A percentile compares a stretch with the other conserved stretches of the same genome.
Evolutionary conservation across 257 asterid species (phyloP).

Genomic region (Verbascum thapsus): DNA sequence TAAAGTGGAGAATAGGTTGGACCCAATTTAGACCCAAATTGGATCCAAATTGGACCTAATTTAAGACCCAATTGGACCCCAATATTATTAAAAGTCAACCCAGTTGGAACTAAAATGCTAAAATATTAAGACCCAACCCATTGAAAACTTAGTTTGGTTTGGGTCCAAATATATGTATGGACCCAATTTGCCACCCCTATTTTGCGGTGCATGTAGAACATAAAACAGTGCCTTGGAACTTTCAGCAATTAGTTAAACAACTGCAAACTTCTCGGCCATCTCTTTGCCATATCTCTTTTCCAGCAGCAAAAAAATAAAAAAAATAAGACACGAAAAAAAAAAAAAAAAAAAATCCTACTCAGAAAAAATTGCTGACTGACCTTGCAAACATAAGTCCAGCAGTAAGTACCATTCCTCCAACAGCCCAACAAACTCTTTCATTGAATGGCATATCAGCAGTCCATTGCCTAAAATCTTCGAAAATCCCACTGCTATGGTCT

Average conservation of each 20-base stretch:
- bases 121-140: no score
- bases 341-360: not conserved
- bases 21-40: no score
- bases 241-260: slow-evolving; percentile 1
- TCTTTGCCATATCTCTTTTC: not conserved
- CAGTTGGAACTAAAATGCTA: no score
- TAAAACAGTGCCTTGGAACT: not conserved
- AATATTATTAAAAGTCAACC: no score
- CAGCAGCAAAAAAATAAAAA: not conserved
- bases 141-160: no score
- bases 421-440: slow-evolving; percentile 91
- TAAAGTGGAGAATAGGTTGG: no score
- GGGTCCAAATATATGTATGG: no score
- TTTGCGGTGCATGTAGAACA: not conserved
- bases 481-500: slow-evolving; percentile 33
- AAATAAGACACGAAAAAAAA: not conserved
- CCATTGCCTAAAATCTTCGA: slow-evolving; percentile 72
- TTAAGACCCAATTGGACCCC: no score
- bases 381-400: slow-evolving; percentile 87
- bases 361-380: slow-evolving; percentile 44
- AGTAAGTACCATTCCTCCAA: slow-evolving; percentile 98
- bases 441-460: slow-evolving; percentile 55
- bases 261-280: slow-evolving; percentile 6
- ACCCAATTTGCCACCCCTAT: no score
- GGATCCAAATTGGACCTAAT: no score